Percentiles rank a stretch among this genome's conserved stretches.
Evolutionary conservation across 169 alveolate species (phyloP).

Genomic region (Plasmodium adleri): DNA sequence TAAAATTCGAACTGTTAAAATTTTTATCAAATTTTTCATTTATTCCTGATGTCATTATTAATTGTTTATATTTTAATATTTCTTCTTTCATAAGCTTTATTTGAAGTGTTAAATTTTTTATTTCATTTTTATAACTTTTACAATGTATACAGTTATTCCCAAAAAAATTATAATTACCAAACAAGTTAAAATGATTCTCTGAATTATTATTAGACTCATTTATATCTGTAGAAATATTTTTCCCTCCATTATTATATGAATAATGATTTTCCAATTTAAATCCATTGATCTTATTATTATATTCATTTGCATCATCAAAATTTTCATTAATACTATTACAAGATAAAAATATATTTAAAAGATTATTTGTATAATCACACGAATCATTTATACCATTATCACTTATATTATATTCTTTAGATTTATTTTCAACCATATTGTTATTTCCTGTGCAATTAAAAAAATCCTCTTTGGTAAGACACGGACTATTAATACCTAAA

Average conservation of each 20-base stretch:
- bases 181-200: constrained; percentile 19
- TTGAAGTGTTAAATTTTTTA: constrained; percentile 46
- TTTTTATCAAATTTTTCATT: constrained; percentile 17
- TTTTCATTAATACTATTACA: constrained; percentile 75
- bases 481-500: constrained; percentile 1
- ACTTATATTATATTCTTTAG: background rate
- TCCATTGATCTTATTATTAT: constrained; percentile 3
- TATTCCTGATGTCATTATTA: constrained; percentile 41
- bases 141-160: constrained; percentile 56
- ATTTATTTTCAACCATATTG: background rate
- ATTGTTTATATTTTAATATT: constrained; percentile 34
- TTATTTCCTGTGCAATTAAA: constrained; percentile 11
- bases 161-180: constrained; percentile 60
- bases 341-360: constrained; percentile 62
- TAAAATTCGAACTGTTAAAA: constrained; percentile 26
- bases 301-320: constrained; percentile 33
- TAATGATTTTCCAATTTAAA: constrained; percentile 5
- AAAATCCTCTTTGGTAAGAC: constrained; percentile 17
- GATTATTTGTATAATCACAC: constrained; percentile 55
- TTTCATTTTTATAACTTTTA: constrained; percentile 68
- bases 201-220: constrained; percentile 33
- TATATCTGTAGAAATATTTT: constrained; percentile 22
- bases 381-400: constrained; percentile 40
- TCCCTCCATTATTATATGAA: constrained; percentile 17
- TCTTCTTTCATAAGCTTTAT: constrained; percentile 46